phyloP scores from a whole-genome alignment of 2,329 filamentous ascomycete species.

The Sarocladium brachiariae region DNA sequence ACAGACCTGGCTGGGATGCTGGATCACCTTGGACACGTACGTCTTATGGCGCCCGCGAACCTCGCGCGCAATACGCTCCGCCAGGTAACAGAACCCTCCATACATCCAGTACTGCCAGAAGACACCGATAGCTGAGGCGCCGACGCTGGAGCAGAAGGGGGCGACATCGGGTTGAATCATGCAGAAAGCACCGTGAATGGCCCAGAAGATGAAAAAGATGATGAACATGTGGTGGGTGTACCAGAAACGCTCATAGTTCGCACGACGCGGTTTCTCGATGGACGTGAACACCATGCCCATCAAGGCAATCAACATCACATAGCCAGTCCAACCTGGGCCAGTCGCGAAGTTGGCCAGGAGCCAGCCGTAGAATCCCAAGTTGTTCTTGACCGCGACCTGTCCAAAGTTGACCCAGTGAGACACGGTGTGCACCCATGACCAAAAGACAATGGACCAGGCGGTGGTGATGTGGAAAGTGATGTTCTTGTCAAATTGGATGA shows the following conservation, averaged over 20 bases:
- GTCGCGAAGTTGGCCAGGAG: slow-evolving; percentile 70
- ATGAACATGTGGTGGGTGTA: slow-evolving; percentile 85
- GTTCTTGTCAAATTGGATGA: slow-evolving; percentile 85
- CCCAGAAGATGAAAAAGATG: slow-evolving; percentile 85
- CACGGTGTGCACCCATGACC: slow-evolving; percentile 79
- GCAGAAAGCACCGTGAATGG: slow-evolving; percentile 82
- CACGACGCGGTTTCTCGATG: slow-evolving; percentile 67
- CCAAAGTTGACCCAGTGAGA: slow-evolving; percentile 86
- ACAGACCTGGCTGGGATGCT: slow-evolving; percentile 82
- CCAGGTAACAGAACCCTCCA: slow-evolving; percentile 71
- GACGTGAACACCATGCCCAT: slow-evolving; percentile 76
- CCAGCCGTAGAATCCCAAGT: slow-evolving; percentile 71
- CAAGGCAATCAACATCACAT: slow-evolving; percentile 72
- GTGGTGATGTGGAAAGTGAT: slow-evolving; percentile 82
- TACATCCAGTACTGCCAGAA: slow-evolving; percentile 92
- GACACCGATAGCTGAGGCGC: slow-evolving; percentile 60
- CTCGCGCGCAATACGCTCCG: slow-evolving; percentile 73
- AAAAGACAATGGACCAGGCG: slow-evolving; percentile 84
- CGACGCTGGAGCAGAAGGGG: slow-evolving; percentile 67
- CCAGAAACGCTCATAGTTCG: slow-evolving; percentile 87
- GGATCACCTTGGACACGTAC: slow-evolving; percentile 81
- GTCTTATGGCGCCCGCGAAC: slow-evolving; percentile 76
- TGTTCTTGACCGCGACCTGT: slow-evolving; percentile 66
- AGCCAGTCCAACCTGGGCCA: slow-evolving; percentile 79
- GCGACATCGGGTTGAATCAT: slow-evolving; percentile 83